Percentiles rank a stretch among this genome's conserved stretches.
Conservation (phyloP, 345 rosid species). For the Noccaea caerulescens region DNA sequence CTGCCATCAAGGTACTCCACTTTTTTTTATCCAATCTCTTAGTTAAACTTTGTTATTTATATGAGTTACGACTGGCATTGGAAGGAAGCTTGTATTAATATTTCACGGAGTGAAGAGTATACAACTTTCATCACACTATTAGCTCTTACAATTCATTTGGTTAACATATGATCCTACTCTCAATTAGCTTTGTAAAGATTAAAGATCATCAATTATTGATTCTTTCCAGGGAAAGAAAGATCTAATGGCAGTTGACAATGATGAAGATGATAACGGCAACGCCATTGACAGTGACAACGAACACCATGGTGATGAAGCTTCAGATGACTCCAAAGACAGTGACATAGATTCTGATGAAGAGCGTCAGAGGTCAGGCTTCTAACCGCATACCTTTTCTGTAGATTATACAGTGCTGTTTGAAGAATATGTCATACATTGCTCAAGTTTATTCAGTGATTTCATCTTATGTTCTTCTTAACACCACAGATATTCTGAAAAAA, state of each 20-base stretch:
- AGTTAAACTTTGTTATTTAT: not conserved
- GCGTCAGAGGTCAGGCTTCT: constrained; percentile 56
- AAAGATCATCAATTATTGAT: constrained; percentile 6
- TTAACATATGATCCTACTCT: constrained; percentile 12
- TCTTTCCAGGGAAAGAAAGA: constrained; percentile 78
- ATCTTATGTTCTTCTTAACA: constrained; percentile 26
- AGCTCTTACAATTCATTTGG: not conserved
- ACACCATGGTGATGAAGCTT: constrained; percentile 41
- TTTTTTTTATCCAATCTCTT: not conserved
- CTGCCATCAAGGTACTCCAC: constrained; percentile 76
- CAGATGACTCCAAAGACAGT: constrained; percentile 56
- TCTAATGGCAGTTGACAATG: constrained; percentile 73
- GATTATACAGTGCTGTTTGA: not conserved
- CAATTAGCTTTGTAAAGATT: not conserved
- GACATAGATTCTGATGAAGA: constrained; percentile 87
- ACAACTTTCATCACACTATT: not conserved
- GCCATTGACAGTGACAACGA: constrained; percentile 60
- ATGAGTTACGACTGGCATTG: not conserved
- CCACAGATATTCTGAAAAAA: constrained; percentile 71
- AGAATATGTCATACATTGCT: constrained; percentile 25
- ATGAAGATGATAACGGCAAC: constrained; percentile 55
- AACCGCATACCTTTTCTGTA: not conserved
- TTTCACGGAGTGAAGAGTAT: not conserved
- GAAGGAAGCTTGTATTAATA: constrained; percentile 1
- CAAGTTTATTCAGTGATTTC: constrained; percentile 3